phyloP scores from a whole-genome alignment of 495 filamentous ascomycete genomes.

The Aspergillus heteromorphus region DNA sequence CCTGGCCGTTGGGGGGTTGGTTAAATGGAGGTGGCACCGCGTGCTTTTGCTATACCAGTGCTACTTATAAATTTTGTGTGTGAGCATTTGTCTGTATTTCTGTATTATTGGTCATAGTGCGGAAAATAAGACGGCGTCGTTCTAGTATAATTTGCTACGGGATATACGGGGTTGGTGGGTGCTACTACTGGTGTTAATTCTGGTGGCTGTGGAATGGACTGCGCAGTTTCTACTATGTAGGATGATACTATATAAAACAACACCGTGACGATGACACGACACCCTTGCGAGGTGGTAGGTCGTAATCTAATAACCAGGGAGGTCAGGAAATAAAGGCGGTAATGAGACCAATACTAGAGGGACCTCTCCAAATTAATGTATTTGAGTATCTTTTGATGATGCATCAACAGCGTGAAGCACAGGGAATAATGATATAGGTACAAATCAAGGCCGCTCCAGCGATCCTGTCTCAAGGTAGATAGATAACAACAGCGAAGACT shows the following conservation, averaged over 20 bases:
- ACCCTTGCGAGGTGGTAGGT: not conserved
- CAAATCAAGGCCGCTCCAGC: slow-evolving; percentile 26
- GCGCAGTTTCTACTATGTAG: too few species aligned
- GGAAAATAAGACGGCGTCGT: slow-evolving; percentile 14
- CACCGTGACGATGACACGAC: too few species aligned
- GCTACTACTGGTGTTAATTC: too few species aligned
- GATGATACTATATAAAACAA: too few species aligned
- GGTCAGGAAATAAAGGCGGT: not conserved
- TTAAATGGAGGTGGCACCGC: slow-evolving; percentile 14
- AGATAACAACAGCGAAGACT: slow-evolving; percentile 12
- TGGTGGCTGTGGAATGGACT: not conserved
- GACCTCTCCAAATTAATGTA: not conserved
- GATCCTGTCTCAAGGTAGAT: slow-evolving; percentile 10
- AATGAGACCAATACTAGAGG: not conserved
- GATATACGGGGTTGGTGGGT: too few species aligned
- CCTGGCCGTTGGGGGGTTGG: not conserved
- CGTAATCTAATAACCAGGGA: not conserved
- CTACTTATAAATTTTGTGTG: slow-evolving; percentile 21
- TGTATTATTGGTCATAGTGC: slow-evolving; percentile 21
- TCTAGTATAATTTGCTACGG: not conserved
- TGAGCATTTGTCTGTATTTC: slow-evolving; percentile 22
- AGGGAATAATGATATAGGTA: slow-evolving; percentile 14
- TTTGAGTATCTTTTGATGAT: too few species aligned
- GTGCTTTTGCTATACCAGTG: slow-evolving; percentile 28
- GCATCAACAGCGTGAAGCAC: not conserved